Evolutionary conservation across 108 stramenopile species (phyloP).

Genomic region (Chaetoceros muelleri): DNA sequence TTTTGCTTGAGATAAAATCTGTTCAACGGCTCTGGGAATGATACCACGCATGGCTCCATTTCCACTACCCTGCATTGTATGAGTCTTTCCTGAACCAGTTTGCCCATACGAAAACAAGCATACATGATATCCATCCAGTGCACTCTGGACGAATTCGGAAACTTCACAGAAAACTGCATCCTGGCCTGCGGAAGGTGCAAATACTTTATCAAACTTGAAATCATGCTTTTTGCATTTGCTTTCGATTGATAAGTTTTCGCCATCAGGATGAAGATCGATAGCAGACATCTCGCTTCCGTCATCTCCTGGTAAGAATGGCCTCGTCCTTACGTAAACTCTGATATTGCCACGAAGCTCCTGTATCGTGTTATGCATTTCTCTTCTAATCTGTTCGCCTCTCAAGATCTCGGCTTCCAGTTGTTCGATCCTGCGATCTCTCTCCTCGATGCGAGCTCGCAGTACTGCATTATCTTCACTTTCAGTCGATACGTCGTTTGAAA

Average conservation of each 20-base stretch:
- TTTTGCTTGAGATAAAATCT: constrained; percentile 80
- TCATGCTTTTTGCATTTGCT: constrained; percentile 21
- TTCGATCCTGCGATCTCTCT: constrained; percentile 57
- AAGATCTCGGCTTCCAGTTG: constrained; percentile 78
- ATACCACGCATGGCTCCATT: constrained; percentile 83
- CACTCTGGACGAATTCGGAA: constrained; percentile 93
- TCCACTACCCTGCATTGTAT: constrained; percentile 95
- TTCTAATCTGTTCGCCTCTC: constrained; percentile 71
- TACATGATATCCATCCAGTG: constrained; percentile 95
- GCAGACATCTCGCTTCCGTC: constrained; percentile 28
- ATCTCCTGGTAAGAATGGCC: constrained; percentile 87
- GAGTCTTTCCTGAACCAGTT: constrained; percentile 82
- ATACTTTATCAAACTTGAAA: constrained; percentile 93
- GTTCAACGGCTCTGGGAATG: constrained; percentile 89
- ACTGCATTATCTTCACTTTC: constrained; percentile 79
- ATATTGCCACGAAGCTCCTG: constrained; percentile 95
- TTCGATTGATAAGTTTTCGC: constrained; percentile 36
- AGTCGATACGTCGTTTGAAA: constrained; percentile 10
- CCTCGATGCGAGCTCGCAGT: constrained; percentile 79
- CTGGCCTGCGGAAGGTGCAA: constrained; percentile 81
- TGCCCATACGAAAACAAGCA: constrained; percentile 94
- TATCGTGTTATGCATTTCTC: constrained; percentile 87
- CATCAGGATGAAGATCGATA: constrained; percentile 35
- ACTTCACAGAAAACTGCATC: constrained; percentile 91
- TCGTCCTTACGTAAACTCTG: constrained; percentile 87